Conservation (phyloP, 1,139 yeast species). For the Diutina pseudorugosa region DNA sequence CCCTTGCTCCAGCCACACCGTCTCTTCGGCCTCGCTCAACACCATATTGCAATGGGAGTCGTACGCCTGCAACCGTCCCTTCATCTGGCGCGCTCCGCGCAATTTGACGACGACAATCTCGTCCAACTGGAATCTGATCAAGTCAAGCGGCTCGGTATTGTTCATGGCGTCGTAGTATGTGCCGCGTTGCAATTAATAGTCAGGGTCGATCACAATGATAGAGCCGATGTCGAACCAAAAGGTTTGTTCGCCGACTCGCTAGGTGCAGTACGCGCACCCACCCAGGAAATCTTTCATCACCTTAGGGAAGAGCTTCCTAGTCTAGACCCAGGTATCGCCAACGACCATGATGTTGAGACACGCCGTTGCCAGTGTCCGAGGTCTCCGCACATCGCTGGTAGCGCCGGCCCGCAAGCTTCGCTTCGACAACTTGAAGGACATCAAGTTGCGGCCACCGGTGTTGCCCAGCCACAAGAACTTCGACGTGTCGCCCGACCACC, state of each 20-base stretch:
- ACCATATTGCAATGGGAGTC: constrained; percentile 96
- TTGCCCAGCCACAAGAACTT: constrained; percentile 69
- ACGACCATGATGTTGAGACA: background rate
- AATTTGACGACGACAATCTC: constrained; percentile 81
- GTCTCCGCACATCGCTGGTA: background rate
- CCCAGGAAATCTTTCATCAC: background rate
- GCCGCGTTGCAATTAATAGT: no score
- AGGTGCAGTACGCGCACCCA: constrained; percentile 1
- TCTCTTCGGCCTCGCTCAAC: constrained; percentile 84
- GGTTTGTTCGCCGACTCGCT: background rate
- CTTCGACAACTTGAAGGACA: constrained; percentile 16
- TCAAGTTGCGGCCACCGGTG: constrained; percentile 68
- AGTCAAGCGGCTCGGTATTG: constrained; percentile 54
- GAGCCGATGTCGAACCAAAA: background rate
- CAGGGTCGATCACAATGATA: no score
- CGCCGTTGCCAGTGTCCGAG: background rate
- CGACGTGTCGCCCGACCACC: constrained; percentile 73
- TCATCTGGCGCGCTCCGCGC: constrained; percentile 91
- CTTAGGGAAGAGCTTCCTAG: background rate
- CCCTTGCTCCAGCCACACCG: constrained; percentile 43
- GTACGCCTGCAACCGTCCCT: constrained; percentile 86
- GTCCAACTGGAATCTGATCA: constrained; percentile 77
- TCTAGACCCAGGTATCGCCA: no score
- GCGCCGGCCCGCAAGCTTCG: constrained; percentile 9
- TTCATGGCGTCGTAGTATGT: background rate